Conservation (phyloP, 164 flowering plant genomes). For the Buxus sempervirens region DNA sequence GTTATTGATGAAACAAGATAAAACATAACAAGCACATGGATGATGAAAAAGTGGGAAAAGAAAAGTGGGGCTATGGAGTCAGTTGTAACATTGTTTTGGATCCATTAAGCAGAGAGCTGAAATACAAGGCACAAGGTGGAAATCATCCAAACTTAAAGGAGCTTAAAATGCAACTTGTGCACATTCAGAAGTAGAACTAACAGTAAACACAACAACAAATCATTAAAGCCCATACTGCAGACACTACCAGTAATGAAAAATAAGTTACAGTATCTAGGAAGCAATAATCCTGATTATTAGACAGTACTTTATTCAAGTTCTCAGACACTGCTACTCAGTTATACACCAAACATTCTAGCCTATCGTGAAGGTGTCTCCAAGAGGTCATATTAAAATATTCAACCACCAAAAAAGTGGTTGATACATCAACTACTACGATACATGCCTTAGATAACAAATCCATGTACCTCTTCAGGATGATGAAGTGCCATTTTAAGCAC, state of each 20-base stretch:
- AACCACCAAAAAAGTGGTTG: not conserved
- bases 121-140: not conserved
- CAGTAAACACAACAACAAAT: too few species aligned
- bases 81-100: not conserved
- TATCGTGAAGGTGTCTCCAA: constrained; percentile 2
- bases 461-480: constrained; percentile 88
- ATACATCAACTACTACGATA: not conserved
- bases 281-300: not conserved
- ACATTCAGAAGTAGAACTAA: not conserved
- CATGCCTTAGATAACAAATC: constrained; percentile 2
- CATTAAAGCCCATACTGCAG: not conserved
- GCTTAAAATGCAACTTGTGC: not conserved
- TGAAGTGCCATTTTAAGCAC: constrained; percentile 83
- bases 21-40: too few species aligned
- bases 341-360: not conserved
- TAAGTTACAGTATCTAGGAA: not conserved
- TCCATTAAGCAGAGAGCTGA: not conserved
- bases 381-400: not conserved
- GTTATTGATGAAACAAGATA: not conserved
- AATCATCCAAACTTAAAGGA: not conserved
- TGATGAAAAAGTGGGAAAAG: too few species aligned
- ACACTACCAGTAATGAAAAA: not conserved
- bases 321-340: not conserved
- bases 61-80: too few species aligned
- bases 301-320: not conserved